Evolutionary conservation across 2,329 filamentous ascomycete genomes (phyloP).

Genomic region (Penicillium frequentans): DNA sequence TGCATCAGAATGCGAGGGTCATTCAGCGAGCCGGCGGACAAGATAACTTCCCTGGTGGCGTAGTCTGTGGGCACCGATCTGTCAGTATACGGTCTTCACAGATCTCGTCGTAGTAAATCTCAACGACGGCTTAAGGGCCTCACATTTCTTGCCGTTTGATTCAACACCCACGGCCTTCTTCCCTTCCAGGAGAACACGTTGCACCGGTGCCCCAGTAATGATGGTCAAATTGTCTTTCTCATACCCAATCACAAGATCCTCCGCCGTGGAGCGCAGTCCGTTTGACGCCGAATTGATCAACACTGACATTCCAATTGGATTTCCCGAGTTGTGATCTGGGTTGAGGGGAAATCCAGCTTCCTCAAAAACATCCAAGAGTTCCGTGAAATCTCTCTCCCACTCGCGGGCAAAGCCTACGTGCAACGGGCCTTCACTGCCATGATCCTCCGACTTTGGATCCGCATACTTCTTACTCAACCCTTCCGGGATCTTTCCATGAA

Average conservation of each 20-base stretch:
- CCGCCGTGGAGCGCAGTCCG: conserved; percentile 53
- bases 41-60: conserved; percentile 16
- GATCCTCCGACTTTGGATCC: conserved; percentile 9
- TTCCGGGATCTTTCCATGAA: conserved; percentile 7
- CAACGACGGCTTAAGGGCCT: conserved; percentile 2
- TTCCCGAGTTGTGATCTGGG: conserved; percentile 58
- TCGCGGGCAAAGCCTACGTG: conserved; percentile 19
- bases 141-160: conserved; percentile 42
- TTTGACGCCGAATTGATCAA: conserved; percentile 50
- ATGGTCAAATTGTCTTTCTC: conserved; percentile 50
- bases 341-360: conserved; percentile 53
- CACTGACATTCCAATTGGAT: conserved; percentile 57
- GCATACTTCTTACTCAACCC: conserved; percentile 11
- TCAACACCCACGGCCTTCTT: conserved; percentile 50
- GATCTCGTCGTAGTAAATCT: background rate
- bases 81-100: background rate
- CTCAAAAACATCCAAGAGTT: conserved; percentile 44
- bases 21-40: conserved; percentile 19
- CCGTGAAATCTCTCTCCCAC: conserved; percentile 20
- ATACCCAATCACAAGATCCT: conserved; percentile 47
- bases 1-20: conserved; percentile 46
- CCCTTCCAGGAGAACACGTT: conserved; percentile 49
- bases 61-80: background rate
- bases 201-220: conserved; percentile 50
- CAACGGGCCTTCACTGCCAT: conserved; percentile 14